Conservation (phyloP, 2,329 filamentous ascomycete species). For the Escovopsis sp. region DNA sequence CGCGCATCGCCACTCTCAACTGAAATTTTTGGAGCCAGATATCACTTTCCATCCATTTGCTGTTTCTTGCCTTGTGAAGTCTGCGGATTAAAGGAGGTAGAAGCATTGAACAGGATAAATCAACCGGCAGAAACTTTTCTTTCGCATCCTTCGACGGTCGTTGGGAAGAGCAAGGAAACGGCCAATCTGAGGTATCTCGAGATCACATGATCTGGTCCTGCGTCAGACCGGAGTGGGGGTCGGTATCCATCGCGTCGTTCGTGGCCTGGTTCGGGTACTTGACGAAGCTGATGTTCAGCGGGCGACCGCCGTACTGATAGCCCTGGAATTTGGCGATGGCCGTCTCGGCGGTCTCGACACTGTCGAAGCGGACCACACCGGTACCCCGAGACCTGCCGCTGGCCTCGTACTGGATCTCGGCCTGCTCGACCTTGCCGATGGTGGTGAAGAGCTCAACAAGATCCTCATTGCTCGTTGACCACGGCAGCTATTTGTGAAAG, state of each 20-base stretch:
- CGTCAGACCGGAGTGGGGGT: slow-evolving; percentile 61
- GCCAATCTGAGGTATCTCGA: too few species aligned
- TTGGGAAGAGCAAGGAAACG: not conserved
- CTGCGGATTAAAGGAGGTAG: too few species aligned
- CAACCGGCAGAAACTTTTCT: too few species aligned
- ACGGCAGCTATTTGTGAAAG: slow-evolving; percentile 55
- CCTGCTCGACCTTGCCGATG: slow-evolving; percentile 93
- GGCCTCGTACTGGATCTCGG: slow-evolving; percentile 97
- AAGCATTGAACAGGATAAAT: too few species aligned
- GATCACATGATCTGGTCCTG: slow-evolving; percentile 93
- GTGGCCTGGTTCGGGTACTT: slow-evolving; percentile 66
- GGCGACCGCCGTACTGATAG: slow-evolving; percentile 92
- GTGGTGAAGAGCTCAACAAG: slow-evolving; percentile 92
- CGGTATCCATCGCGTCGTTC: slow-evolving; percentile 67
- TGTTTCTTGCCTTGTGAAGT: not conserved
- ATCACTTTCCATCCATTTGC: not conserved
- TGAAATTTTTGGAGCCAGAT: not conserved
- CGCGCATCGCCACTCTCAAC: not conserved
- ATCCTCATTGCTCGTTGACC: slow-evolving; percentile 98
- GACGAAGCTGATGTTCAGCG: slow-evolving; percentile 83
- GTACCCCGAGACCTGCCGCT: slow-evolving; percentile 90
- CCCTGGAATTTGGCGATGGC: slow-evolving; percentile 95
- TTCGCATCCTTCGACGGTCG: not conserved
- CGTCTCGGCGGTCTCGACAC: slow-evolving; percentile 69
- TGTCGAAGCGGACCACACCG: slow-evolving; percentile 91